Conservation (phyloP, 768 basidiomycete species). For the Collybiopsis confluens region DNA sequence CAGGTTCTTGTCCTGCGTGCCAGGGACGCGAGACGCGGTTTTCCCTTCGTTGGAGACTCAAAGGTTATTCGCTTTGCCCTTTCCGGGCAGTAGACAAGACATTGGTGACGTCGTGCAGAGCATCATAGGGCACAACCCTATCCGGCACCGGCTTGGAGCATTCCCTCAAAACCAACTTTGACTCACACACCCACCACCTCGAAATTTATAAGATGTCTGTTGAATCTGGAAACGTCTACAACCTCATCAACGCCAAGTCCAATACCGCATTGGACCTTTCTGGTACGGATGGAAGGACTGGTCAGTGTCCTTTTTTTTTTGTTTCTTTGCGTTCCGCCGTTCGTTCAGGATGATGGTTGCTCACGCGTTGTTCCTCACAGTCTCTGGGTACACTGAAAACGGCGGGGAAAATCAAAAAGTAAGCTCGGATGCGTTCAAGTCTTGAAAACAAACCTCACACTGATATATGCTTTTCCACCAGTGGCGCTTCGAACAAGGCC, state of each 20-base stretch:
- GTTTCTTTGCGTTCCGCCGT: not conserved
- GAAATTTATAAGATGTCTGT: constrained; percentile 2
- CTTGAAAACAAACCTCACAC: not conserved
- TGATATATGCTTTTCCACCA: constrained; percentile 6
- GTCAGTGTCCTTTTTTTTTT: constrained; percentile 19
- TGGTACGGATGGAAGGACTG: constrained; percentile 34
- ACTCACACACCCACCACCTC: not conserved
- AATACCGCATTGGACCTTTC: constrained; percentile 45
- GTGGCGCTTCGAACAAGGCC: constrained; percentile 30
- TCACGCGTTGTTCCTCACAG: constrained; percentile 13
- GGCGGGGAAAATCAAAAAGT: constrained; percentile 41
- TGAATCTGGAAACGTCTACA: constrained; percentile 19
- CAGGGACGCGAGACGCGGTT: too few species aligned
- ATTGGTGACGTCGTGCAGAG: too few species aligned
- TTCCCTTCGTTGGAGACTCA: too few species aligned
- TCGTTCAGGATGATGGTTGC: not conserved
- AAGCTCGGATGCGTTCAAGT: constrained; percentile 2
- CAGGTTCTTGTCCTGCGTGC: too few species aligned
- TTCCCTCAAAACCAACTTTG: not conserved
- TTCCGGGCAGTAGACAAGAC: too few species aligned
- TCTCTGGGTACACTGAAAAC: constrained; percentile 37
- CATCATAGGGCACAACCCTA: too few species aligned
- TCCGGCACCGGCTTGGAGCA: too few species aligned
- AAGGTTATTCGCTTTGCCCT: too few species aligned
- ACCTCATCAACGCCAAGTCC: constrained; percentile 33